Base-by-base conservation (phyloP, 345 rosid species). In the Lumnitzera racemosa region DNA sequence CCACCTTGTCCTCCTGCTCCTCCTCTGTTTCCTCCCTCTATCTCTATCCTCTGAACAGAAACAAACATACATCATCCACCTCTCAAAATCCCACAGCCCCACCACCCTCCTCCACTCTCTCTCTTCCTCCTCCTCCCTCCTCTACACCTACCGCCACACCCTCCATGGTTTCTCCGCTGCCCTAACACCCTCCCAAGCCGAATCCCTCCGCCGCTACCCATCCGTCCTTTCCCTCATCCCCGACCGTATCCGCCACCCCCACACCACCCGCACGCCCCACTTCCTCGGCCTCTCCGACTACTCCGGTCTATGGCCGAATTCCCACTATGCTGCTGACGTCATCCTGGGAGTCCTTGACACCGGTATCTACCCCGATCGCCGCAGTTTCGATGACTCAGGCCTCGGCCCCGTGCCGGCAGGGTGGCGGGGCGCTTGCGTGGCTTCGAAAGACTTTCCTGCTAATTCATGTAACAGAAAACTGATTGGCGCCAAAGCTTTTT, bases 341-440 rank as follows among this genome's bases (percentile, higher is more conserved):
- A 84, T 90, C 48, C 61, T 90, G 24, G 96, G 99, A 17, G 85
- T 90, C 61, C 75, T 94, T 0, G 97, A 94, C 58, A 90, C 97
- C 12, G 90, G 96, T 41, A 84, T 90, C 49, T 94, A 95, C 91
- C 91, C 95, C 5, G 90, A 81, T 46, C 86, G 86, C 31, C 80
- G 68, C 11, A 90, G 97, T 66, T 90, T 94, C 66, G 65, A 72
- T 2, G 88, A 83, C 41, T 56, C 74, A 0, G 79, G 68, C 11
- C 61, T 88, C 10, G 68, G 85, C 49, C 74, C 79, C 0, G 72
- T 88, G 48, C 96, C 96, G 0, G 59, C 65, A 15, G 53, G 57
- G 23, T 94, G 96, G 95, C 80, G 80, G 67, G 96, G 97, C 20
- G 27, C 48, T 9, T 90, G 99, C 64, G 85, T 90, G 70, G 64